Conservation (phyloP, 2,329 filamentous ascomycete genomes). For the Colletotrichum magnum region DNA sequence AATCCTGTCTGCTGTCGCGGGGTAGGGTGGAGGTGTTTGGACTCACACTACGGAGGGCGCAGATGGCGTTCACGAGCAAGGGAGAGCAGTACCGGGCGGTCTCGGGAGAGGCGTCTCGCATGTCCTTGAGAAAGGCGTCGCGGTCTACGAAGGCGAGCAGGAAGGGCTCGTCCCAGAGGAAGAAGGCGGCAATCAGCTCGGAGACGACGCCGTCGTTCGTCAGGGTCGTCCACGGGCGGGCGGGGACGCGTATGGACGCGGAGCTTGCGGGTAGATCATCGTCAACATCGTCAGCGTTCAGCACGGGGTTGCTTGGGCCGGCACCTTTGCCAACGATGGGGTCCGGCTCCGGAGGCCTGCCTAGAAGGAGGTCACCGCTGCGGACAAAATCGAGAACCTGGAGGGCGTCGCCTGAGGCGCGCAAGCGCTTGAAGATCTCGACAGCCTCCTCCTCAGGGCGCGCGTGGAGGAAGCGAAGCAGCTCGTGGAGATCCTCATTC, state of each 20-base stretch:
- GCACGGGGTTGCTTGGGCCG: neutral
- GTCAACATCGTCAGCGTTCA: neutral
- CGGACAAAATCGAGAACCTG: constrained; percentile 16
- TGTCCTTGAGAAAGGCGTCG: neutral
- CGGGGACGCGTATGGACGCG: neutral
- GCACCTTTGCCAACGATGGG: neutral
- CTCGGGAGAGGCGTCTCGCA: neutral
- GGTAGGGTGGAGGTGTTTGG: neutral
- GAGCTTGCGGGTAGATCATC: neutral
- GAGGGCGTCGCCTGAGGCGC: neutral
- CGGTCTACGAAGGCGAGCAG: constrained; percentile 10
- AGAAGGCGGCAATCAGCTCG: neutral
- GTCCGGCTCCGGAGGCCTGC: neutral
- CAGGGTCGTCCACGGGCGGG: neutral
- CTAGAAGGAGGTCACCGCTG: constrained; percentile 14
- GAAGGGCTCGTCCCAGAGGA: constrained; percentile 5
- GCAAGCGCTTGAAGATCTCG: constrained; percentile 12
- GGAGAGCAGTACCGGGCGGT: constrained; percentile 1
- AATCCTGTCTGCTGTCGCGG: neutral
- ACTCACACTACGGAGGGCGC: constrained; percentile 12
- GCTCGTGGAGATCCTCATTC: constrained; percentile 17
- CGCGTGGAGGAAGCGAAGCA: neutral
- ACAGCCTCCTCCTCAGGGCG: constrained; percentile 8
- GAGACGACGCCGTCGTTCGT: constrained; percentile 6
- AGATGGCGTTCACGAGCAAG: constrained; percentile 1